phyloP scores from a whole-genome alignment of 768 basidiomycete species.

The Macrocybe gigantea region DNA sequence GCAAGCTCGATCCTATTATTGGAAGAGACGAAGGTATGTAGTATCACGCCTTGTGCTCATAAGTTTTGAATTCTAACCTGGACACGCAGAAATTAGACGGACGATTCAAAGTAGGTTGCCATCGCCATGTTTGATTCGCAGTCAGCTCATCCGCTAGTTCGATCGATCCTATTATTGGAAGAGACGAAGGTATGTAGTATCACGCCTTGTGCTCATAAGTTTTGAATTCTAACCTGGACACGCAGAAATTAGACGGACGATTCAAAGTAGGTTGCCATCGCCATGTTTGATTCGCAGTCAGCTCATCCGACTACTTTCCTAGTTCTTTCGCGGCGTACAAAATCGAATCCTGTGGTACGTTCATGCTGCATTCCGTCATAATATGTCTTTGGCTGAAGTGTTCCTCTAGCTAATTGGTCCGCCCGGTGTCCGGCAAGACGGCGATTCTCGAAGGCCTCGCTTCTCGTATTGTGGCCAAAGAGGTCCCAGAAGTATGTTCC shows the following conservation, averaged over 20 bases:
- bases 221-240: neutral
- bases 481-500: constrained; percentile 79
- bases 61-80: neutral
- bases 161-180: constrained; percentile 83
- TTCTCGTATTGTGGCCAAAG: constrained; percentile 78
- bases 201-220: neutral
- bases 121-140: neutral
- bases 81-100: constrained; percentile 64
- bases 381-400: constrained; percentile 22
- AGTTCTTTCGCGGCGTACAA: constrained; percentile 86
- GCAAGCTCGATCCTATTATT: constrained; percentile 88
- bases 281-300: neutral
- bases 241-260: constrained; percentile 79
- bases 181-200: constrained; percentile 62
- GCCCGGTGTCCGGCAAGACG: constrained; percentile 88
- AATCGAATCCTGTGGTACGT: constrained; percentile 85
- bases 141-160: neutral
- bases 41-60: neutral
- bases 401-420: constrained; percentile 54
- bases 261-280: constrained; percentile 66
- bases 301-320: neutral
- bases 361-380: neutral
- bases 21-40: constrained; percentile 75
- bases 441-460: constrained; percentile 90
- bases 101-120: constrained; percentile 77